Evolutionary conservation across 345 rosid genomes (phyloP).

Genomic region (Gossypium arboreum): DNA sequence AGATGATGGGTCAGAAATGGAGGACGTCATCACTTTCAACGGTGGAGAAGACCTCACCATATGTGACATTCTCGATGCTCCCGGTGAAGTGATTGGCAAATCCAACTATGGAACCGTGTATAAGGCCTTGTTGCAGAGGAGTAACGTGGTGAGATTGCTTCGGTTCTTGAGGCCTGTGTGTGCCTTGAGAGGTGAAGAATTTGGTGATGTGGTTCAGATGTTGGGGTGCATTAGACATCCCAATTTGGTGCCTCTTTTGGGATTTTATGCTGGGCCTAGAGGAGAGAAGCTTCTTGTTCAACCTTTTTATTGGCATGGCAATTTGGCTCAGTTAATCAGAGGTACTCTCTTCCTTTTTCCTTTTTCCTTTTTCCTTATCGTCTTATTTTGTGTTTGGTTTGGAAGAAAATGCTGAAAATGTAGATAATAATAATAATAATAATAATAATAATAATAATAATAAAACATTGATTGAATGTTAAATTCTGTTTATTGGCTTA

Average conservation of each 20-base stretch:
- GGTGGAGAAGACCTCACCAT: slow-evolving; percentile 74
- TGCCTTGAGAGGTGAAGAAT: slow-evolving; percentile 41
- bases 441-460: no score
- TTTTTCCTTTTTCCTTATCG: neutral
- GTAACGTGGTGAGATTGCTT: slow-evolving; percentile 51
- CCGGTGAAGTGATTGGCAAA: slow-evolving; percentile 93
- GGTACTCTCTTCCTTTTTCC: slow-evolving; percentile 32
- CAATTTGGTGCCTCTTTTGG: slow-evolving; percentile 81
- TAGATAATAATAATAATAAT: neutral
- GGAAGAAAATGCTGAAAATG: neutral
- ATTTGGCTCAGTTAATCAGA: slow-evolving; percentile 64
- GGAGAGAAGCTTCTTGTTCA: slow-evolving; percentile 92
- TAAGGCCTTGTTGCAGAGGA: slow-evolving; percentile 64
- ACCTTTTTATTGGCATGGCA: slow-evolving; percentile 63
- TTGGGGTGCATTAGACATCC: slow-evolving; percentile 65
- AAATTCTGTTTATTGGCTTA: neutral
- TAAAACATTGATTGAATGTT: neutral
- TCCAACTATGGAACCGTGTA: slow-evolving; percentile 83
- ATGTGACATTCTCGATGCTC: slow-evolving; percentile 82
- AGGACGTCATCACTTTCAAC: slow-evolving; percentile 58
- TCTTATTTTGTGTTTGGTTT: slow-evolving; percentile 7
- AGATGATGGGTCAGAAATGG: slow-evolving; percentile 25
- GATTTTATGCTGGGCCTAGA: slow-evolving; percentile 79
- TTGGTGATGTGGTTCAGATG: slow-evolving; percentile 43
- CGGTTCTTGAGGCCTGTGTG: slow-evolving; percentile 85